A percentile compares a stretch with the other conserved stretches of the same genome.
phyloP scores from a whole-genome alignment of 1,139 yeast species.

The Nadsonia commutata region DNA sequence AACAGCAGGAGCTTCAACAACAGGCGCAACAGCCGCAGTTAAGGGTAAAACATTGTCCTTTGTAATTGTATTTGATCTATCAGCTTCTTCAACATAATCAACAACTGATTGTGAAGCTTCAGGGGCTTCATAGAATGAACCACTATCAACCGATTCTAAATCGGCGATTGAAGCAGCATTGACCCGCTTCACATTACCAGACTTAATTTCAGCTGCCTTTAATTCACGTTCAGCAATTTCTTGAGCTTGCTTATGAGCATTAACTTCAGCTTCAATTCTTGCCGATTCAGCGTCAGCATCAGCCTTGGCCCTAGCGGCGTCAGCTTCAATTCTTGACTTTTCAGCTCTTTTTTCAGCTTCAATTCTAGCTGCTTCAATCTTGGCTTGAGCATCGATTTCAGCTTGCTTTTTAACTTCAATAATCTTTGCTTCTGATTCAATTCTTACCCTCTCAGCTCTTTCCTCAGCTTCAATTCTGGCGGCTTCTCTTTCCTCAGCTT shows the following conservation, averaged over 20 bases:
- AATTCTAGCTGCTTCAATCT: background rate
- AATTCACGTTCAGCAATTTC: too few relatives aligned
- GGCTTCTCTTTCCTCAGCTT: background rate
- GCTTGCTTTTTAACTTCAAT: background rate
- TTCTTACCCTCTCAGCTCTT: background rate
- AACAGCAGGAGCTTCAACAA: background rate
- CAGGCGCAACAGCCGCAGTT: background rate
- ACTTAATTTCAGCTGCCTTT: too few relatives aligned
- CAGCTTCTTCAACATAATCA: background rate
- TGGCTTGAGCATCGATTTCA: background rate
- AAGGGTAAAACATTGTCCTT: background rate
- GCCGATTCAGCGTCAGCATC: constrained; percentile 3
- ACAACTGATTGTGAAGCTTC: background rate
- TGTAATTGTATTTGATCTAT: background rate
- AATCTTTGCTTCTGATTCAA: background rate
- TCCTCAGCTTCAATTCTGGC: background rate
- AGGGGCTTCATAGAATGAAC: background rate
- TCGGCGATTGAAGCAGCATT: too few relatives aligned
- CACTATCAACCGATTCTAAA: too few relatives aligned
- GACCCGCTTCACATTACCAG: too few relatives aligned
- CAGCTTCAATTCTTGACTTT: constrained; percentile 2
- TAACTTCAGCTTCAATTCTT: constrained; percentile 4
- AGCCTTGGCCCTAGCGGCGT: constrained; percentile 5
- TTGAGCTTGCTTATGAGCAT: background rate
- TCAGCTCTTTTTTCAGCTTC: background rate